Evolutionary conservation across 441 rosid genomes (phyloP), one percentile per base, ranked within the genome.

Genomic region (Populus hybrid): DNA sequence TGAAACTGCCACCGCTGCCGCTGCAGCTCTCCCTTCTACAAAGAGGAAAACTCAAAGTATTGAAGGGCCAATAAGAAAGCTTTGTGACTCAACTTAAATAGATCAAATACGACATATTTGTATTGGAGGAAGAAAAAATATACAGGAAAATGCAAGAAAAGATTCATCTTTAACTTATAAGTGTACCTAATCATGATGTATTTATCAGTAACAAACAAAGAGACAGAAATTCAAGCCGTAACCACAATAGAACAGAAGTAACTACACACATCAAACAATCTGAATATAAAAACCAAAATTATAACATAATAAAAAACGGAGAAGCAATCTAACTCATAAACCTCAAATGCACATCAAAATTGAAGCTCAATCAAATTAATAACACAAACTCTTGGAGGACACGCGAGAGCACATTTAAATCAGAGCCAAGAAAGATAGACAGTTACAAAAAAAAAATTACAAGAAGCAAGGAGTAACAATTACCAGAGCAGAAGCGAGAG

Each of bases 401-500:
- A 14, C 4, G 57, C 57, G 50, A 11, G 5, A 11, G 50, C 50
- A 1, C 50, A 40, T 40, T 40, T 3, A 40, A 40, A 40, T 40
- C 50, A 40, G 50, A 40, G 50, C 16, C 1, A 0, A 9, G 50
- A 40, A 40, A 40, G 16, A 40, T 40, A 40, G 46, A 40, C 50
- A 40, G 50, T 10, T 40, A 40, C 50, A 10, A 40, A 40, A 3
- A 40, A 38, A 34, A 38, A 61, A 57, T 6, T 70, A 71, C 67
- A 12, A 16, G 42, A 12, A 24, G 19, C 2, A 59, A 34, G 23
- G 66, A 76, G 30, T 6, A 18, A 26, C 28, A 14, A 46, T 14
- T 84, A 93, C 98, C 98, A n/a, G 97, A 85, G 97, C 79, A 90
- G 77, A 87, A 83, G 57, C 93, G 88, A 64, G 93, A 79, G 84